Percentiles rank a stretch among this genome's conserved stretches.
phyloP scores from a whole-genome alignment of 106 monocot genomes.

The Vanilla planifolia region DNA sequence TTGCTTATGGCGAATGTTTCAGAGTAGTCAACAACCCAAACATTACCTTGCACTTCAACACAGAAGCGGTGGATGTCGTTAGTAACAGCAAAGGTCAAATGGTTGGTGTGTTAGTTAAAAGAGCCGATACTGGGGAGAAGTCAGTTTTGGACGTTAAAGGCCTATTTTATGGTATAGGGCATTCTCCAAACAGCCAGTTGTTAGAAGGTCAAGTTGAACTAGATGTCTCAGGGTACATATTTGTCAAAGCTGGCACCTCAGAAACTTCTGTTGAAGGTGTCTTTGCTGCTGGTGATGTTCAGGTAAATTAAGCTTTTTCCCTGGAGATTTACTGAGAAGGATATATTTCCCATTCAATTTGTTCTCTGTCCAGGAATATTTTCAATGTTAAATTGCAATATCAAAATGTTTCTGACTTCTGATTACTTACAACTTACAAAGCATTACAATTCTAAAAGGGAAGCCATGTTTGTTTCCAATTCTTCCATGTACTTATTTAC shows the following conservation, averaged over 20 bases:
- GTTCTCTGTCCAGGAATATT: too few relatives aligned
- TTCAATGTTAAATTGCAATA: too few relatives aligned
- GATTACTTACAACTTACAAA: too few relatives aligned
- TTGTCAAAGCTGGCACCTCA: conserved; percentile 67
- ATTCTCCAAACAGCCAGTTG: conserved; percentile 88
- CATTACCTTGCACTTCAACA: conserved; percentile 95
- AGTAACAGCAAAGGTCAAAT: conserved; percentile 90
- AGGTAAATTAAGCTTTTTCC: conserved; percentile 38
- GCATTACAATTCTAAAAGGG: too few relatives aligned
- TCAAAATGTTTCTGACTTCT: too few relatives aligned
- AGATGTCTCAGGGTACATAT: conserved; percentile 69
- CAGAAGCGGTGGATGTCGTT: conserved; percentile 73
- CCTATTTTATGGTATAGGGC: conserved; percentile 94
- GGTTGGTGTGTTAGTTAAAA: conserved; percentile 70
- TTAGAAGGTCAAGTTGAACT: conserved; percentile 88
- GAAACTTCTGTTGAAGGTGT: conserved; percentile 93
- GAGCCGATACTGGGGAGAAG: conserved; percentile 63
- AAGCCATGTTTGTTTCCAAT: too few relatives aligned
- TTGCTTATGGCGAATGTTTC: conserved; percentile 99
- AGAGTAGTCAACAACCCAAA: conserved; percentile 97
- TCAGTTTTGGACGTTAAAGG: conserved; percentile 77
- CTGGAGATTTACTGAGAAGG: background rate
- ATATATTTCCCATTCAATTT: too few relatives aligned
- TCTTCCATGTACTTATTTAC: too few relatives aligned
- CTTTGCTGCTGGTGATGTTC: conserved; percentile 97